Percentiles rank a stretch among this genome's conserved stretches.
These are phyloP conservation scores for Cytospora paraplurivora DNA, from an alignment of 2,329 filamentous ascomycete genomes.

Conservation along the genomic window DNA sequence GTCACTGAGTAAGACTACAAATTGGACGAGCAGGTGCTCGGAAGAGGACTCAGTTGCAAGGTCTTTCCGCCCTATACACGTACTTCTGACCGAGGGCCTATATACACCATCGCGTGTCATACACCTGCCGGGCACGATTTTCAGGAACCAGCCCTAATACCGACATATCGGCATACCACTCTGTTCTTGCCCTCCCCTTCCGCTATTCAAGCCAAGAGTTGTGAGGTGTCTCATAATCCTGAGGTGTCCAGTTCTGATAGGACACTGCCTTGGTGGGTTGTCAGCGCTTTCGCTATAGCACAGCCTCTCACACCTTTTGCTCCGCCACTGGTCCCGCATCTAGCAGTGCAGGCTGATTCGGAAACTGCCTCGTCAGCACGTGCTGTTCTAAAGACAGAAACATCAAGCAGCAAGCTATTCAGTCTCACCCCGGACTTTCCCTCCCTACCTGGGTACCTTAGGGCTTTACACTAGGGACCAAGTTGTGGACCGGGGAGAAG, in stretches of 20 bases:
- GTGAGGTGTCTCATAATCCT: conserved; percentile 28
- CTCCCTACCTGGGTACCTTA: not conserved
- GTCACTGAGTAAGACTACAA: not conserved
- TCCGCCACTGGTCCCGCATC: conserved; percentile 27
- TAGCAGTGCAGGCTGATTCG: conserved; percentile 25
- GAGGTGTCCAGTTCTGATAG: conserved; percentile 27
- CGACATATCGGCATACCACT: conserved; percentile 11
- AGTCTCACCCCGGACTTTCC: conserved; percentile 14
- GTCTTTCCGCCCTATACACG: not conserved
- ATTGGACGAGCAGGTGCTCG: not conserved
- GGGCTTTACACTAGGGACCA: conserved; percentile 12
- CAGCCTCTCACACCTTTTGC: conserved; percentile 28
- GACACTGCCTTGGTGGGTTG: conserved; percentile 26
- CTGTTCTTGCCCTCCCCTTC: conserved; percentile 9
- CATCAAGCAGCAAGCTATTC: conserved; percentile 16
- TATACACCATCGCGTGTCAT: conserved; percentile 11
- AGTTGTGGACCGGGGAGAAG: conserved; percentile 16
- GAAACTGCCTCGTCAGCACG: conserved; percentile 29
- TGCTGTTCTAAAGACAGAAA: conserved; percentile 31
- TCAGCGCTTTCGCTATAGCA: conserved; percentile 27
- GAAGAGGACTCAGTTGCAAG: conserved; percentile 1
- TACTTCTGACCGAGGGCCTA: not conserved
- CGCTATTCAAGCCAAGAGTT: conserved; percentile 21
- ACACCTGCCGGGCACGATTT: conserved; percentile 18
- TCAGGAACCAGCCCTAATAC: conserved; percentile 24